Conservation (phyloP, 2,329 filamentous ascomycete species). For the Colletotrichum phormii region DNA sequence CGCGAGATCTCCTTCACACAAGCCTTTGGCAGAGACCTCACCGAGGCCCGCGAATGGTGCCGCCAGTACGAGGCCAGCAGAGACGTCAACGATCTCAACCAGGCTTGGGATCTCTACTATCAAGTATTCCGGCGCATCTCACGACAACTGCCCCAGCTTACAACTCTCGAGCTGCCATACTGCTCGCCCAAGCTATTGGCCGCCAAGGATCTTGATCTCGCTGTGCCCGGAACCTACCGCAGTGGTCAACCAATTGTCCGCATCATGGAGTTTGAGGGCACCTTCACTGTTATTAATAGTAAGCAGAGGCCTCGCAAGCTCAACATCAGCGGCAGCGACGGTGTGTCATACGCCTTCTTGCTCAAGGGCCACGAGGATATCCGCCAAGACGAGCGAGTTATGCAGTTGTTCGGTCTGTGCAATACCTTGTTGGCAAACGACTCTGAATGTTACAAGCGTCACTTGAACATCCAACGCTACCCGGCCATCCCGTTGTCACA, state of each 20-base stretch:
- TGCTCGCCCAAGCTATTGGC: conserved; percentile 94
- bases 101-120: conserved; percentile 99
- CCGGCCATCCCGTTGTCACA: conserved; percentile 97
- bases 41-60: conserved; percentile 96
- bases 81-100: conserved; percentile 94
- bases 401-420: conserved; percentile 98
- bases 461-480: conserved; percentile 95
- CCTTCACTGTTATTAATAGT: conserved; percentile 92
- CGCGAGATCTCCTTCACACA: conserved; percentile 98
- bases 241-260: conserved; percentile 82
- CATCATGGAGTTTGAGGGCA: conserved; percentile 90
- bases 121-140: conserved; percentile 97
- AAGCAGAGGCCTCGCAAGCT: conserved; percentile 96
- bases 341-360: conserved; percentile 85
- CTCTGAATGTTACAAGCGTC: conserved; percentile 95
- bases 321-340: conserved; percentile 89
- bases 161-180: conserved; percentile 92
- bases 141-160: conserved; percentile 91
- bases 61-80: conserved; percentile 89
- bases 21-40: conserved; percentile 93
- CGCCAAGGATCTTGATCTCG: conserved; percentile 87
- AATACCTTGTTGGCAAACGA: conserved; percentile 96
- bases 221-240: conserved; percentile 94
- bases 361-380: conserved; percentile 99
- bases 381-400: conserved; percentile 97